These are phyloP conservation scores for Cylindrotheca fusiformis DNA, from an alignment of 108 stramenopile genomes.

Conservation along the genomic window DNA sequence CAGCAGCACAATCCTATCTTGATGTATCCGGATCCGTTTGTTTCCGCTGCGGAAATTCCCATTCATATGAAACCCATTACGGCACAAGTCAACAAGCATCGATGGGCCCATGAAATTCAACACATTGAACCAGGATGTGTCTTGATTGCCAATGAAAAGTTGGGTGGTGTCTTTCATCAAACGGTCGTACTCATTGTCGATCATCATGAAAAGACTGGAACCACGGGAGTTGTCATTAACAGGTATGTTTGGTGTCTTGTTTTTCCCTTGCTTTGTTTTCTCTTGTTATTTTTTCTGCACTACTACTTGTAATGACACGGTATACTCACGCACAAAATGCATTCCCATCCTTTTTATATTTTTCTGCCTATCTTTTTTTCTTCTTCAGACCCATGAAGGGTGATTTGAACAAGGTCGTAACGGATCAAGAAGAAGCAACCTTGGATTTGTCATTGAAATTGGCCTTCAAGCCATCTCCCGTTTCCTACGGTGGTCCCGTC, in stretches of 20 bases:
- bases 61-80: conserved; percentile 53
- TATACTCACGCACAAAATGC: too few species aligned
- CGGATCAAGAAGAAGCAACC: conserved; percentile 47
- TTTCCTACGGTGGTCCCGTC: conserved; percentile 86
- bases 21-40: conserved; percentile 70
- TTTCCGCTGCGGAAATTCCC: conserved; percentile 69
- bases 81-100: conserved; percentile 62
- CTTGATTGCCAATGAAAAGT: conserved; percentile 83
- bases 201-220: conserved; percentile 69
- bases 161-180: conserved; percentile 88
- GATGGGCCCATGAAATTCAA: conserved; percentile 80
- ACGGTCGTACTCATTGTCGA: conserved; percentile 87
- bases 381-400: conserved; percentile 64
- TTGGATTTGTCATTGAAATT: conserved; percentile 76
- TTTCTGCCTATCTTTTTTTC: background rate
- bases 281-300: conserved; percentile 3
- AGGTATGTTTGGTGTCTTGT: conserved; percentile 44
- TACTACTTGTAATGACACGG: background rate
- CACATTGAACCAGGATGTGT: conserved; percentile 86
- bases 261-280: background rate
- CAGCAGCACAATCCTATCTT: too few species aligned
- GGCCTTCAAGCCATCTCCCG: conserved; percentile 66
- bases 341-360: conserved; percentile 7
- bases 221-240: conserved; percentile 86
- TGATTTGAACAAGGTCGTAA: conserved; percentile 62